Evolutionary conservation across 805 yeast species (phyloP).

Genomic region (Metschnikowia continentalis): DNA sequence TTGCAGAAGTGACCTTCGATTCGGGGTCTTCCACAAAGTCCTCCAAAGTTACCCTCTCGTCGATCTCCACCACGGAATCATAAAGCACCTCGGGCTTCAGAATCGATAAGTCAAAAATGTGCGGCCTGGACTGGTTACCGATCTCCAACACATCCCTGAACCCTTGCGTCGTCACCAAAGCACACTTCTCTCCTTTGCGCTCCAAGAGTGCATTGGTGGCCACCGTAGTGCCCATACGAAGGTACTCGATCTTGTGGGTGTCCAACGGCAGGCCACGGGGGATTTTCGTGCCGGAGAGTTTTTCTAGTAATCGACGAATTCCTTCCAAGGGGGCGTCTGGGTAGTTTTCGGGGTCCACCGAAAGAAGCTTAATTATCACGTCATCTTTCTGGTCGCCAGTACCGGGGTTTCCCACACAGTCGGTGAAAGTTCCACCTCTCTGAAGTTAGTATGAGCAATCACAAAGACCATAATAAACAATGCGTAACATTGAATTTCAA

Average conservation of each 20-base stretch:
- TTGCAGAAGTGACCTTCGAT: slow-evolving; percentile 3
- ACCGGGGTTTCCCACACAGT: slow-evolving; percentile 20
- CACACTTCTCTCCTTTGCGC: slow-evolving; percentile 86
- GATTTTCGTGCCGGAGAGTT: slow-evolving; percentile 9
- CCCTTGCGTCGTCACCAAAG: slow-evolving; percentile 82
- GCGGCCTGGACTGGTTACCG: slow-evolving; percentile 90
- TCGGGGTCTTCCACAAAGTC: slow-evolving; percentile 16
- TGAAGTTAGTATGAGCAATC: slow-evolving; percentile 8
- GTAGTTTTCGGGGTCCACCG: slow-evolving; percentile 18
- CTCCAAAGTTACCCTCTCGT: slow-evolving; percentile 83
- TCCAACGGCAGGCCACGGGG: slow-evolving; percentile 19
- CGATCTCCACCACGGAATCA: slow-evolving; percentile 74
- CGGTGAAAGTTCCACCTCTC: slow-evolving; percentile 21
- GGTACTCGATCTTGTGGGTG: slow-evolving; percentile 15
- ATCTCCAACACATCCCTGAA: slow-evolving; percentile 77
- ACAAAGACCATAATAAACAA: too few relatives aligned
- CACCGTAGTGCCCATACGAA: slow-evolving; percentile 30
- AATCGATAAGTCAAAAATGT: slow-evolving; percentile 79
- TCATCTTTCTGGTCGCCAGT: slow-evolving; percentile 17
- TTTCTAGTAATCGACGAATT: slow-evolving; percentile 16
- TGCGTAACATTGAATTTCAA: too few relatives aligned
- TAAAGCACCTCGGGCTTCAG: slow-evolving; percentile 68
- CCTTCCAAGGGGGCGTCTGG: slow-evolving; percentile 20
- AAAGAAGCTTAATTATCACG: slow-evolving; percentile 16
- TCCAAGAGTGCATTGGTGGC: slow-evolving; percentile 95